Conservation (phyloP, 306 rosid species). For the Vigna radiata region DNA sequence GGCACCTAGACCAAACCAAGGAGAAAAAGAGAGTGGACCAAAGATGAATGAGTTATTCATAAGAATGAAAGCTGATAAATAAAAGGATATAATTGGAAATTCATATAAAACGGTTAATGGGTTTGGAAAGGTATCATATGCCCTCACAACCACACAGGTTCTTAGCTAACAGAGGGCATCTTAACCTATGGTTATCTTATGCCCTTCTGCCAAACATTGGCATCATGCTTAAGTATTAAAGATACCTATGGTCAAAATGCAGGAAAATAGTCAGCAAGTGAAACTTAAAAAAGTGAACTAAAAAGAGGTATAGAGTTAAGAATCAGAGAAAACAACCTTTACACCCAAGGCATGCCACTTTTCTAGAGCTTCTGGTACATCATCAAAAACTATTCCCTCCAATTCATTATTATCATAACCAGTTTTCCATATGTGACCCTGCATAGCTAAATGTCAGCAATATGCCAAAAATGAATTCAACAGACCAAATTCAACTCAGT, state of each 20-base stretch:
- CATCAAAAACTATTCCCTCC: slow-evolving; percentile 85
- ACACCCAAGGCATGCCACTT: slow-evolving; percentile 82
- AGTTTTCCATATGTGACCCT: slow-evolving; percentile 97
- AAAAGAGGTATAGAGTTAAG: slow-evolving; percentile 18
- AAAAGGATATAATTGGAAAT: slow-evolving; percentile 32
- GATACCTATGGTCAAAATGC: slow-evolving; percentile 31
- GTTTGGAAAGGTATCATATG: slow-evolving; percentile 35
- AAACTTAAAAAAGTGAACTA: slow-evolving; percentile 29
- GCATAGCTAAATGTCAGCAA: slow-evolving; percentile 49
- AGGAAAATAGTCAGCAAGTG: slow-evolving; percentile 20
- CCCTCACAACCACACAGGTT: slow-evolving; percentile 21
- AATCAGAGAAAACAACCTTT: slow-evolving; percentile 64
- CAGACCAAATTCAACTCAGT: slow-evolving; percentile 23
- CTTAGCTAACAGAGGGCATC: slow-evolving; percentile 30
- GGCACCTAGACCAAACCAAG: slow-evolving; percentile 37
- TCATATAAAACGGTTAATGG: slow-evolving; percentile 28
- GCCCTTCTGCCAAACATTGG: slow-evolving; percentile 31
- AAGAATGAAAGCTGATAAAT: background rate
- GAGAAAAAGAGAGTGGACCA: slow-evolving; percentile 35
- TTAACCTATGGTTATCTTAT: slow-evolving; percentile 34
- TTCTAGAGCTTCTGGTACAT: slow-evolving; percentile 88
- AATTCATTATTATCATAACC: slow-evolving; percentile 86
- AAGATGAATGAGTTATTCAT: slow-evolving; percentile 20
- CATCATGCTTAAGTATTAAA: slow-evolving; percentile 37
- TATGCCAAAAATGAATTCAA: slow-evolving; percentile 31